Evolutionary conservation across 1,139 yeast genomes (phyloP), one percentile per base, ranked within the genome.

Genomic region (Waltiozyma sp.): DNA sequence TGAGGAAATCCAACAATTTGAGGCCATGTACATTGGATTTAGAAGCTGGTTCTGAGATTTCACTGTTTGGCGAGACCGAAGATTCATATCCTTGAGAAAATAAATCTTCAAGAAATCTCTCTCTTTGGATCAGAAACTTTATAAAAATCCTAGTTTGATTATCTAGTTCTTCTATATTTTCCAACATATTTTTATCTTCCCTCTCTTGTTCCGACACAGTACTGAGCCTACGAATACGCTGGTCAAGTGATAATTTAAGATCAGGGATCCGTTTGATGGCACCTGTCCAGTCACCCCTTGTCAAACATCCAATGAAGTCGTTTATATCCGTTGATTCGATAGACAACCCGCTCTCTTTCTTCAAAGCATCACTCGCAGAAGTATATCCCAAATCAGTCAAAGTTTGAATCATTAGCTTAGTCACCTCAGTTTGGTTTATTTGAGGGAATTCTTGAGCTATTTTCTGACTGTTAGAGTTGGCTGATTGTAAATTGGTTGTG

Each of bases 361-460:
- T 70, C 39, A 75, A 57, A 3, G 52, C 43, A 11, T 56, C 48
- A 0, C 75, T 70, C 1, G 73, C 56, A 11, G 58, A 51, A 8
- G 56, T 46, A 50, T 70, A 72, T 3, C 80, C 80, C 45, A 75
- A 48, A 46, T 74, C 80, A 36, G 60, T 57, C 40, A 75, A 56
- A 2, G 76, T 60, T 49, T 74, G 78, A 28, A 74, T 67, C 34
- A 75, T 52, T 23, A 75, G 58, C 41, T 76, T 64, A 1, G 77
- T 66, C 13, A 73, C 62, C 52, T 75, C 78, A 15, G 54, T 55
- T 38, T 58, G 62, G 49, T 64, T 61, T 28, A 64, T 43, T 13
- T 48, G 49, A 2, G 59, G 59, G 40, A 48, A 54, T 13, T 41
- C n/a, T 34, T 31, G 19, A 8, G 21, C 3, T 4, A 36, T 19